Evolutionary conservation across 169 alveolate species (phyloP).

Genomic region (Theileria parva): DNA sequence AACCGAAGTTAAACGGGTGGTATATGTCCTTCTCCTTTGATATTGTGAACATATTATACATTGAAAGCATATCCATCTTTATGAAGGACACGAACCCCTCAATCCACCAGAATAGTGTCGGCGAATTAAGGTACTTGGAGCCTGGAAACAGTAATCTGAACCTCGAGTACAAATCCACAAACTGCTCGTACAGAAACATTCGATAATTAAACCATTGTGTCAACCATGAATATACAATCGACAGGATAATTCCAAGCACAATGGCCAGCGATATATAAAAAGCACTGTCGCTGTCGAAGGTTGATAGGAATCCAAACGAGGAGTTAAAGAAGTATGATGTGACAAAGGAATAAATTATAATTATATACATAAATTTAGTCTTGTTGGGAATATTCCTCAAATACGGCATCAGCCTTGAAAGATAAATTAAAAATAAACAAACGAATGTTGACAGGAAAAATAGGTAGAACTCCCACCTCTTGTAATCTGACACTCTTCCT

Average conservation of each 20-base stretch:
- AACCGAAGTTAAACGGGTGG: conserved; percentile 27
- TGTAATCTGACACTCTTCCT: conserved; percentile 6
- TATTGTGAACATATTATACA: conserved; percentile 5
- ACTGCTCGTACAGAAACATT: conserved; percentile 34
- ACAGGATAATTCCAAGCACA: conserved; percentile 29
- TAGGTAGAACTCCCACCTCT: conserved; percentile 11
- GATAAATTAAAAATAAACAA: background rate
- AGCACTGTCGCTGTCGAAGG: background rate
- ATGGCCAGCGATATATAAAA: conserved; percentile 12
- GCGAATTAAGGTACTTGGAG: background rate
- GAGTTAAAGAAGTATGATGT: conserved; percentile 17
- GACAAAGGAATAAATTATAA: background rate
- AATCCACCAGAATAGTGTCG: conserved; percentile 31
- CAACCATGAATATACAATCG: conserved; percentile 43
- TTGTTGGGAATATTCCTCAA: conserved; percentile 22
- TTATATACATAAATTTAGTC: background rate
- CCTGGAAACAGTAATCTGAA: conserved; percentile 24
- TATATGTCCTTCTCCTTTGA: background rate
- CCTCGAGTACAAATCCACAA: conserved; percentile 26
- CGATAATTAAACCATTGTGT: conserved; percentile 60
- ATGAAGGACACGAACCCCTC: conserved; percentile 39
- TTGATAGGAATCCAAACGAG: conserved; percentile 13
- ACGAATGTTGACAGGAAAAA: background rate
- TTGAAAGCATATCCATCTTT: conserved; percentile 17
- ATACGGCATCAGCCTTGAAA: conserved; percentile 5